Conservation (phyloP, 495 filamentous ascomycete genomes). For the Tuber brumale region DNA sequence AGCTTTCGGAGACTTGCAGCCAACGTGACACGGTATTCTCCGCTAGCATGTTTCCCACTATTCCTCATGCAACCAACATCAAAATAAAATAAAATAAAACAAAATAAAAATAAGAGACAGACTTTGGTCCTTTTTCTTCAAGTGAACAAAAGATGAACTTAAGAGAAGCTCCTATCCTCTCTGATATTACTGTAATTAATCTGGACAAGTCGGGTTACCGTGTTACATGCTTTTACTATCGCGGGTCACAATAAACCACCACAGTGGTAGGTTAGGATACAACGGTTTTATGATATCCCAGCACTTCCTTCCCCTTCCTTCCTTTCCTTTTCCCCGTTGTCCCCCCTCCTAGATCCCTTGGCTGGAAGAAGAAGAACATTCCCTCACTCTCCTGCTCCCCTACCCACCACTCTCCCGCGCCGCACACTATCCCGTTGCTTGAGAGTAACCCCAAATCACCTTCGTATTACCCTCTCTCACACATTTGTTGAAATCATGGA, state of each 20-base stretch:
- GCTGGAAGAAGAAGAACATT: background rate
- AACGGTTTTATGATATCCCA: background rate
- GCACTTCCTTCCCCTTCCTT: background rate
- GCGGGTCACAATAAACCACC: background rate
- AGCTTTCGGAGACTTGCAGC: slow-evolving; percentile 1
- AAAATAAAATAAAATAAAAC: background rate
- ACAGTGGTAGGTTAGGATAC: background rate
- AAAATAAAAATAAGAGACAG: background rate
- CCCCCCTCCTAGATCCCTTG: background rate
- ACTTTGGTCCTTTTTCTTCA: background rate
- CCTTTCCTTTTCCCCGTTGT: background rate
- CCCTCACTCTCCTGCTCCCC: background rate
- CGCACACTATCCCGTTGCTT: background rate
- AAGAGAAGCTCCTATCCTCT: background rate
- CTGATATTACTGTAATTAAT: background rate
- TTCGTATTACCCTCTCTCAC: background rate
- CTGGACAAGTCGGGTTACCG: background rate
- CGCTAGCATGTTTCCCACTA: background rate
- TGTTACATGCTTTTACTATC: background rate
- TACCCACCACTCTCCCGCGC: background rate
- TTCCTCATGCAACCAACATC: background rate
- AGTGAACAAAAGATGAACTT: background rate
- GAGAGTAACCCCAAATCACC: background rate
- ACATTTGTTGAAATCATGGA: background rate
- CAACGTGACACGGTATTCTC: background rate